Evolutionary conservation across 371 early-diverging fungal species (phyloP).

Genomic region (Mucor lusitanicus): DNA sequence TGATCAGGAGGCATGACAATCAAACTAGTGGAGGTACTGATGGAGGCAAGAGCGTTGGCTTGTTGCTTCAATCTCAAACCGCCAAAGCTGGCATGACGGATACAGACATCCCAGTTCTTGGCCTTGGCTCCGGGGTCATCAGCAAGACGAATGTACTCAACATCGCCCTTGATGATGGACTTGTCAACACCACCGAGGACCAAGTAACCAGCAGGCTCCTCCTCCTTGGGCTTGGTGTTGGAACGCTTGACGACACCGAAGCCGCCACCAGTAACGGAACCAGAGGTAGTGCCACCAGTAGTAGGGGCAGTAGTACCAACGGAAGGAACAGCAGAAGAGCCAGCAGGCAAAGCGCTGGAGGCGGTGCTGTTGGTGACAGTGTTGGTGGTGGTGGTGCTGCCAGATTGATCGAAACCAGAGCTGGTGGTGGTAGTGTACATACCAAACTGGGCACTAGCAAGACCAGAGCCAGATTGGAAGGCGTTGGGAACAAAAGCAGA

Average conservation of each 20-base stretch:
- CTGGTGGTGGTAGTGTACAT: conserved; percentile 33
- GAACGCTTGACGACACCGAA: conserved; percentile 32
- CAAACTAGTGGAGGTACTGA: conserved; percentile 36
- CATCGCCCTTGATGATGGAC: conserved; percentile 35
- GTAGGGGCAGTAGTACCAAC: neutral
- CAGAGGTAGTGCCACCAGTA: neutral
- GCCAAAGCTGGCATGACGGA: conserved; percentile 41
- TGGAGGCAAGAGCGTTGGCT: conserved; percentile 37
- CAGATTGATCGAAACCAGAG: conserved; percentile 30
- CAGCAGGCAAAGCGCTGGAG: neutral
- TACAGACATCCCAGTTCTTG: conserved; percentile 48
- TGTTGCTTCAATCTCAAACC: conserved; percentile 31
- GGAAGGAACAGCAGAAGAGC: conserved; percentile 1
- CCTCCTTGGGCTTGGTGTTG: conserved; percentile 13
- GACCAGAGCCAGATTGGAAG: conserved; percentile 37
- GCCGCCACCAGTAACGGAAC: conserved; percentile 31
- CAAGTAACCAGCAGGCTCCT: conserved; percentile 40
- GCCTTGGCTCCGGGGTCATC: conserved; percentile 21
- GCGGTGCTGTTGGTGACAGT: neutral
- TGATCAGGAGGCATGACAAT: conserved; percentile 45
- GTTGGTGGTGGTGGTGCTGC: neutral
- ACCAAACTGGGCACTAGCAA: conserved; percentile 44
- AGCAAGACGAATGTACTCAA: conserved; percentile 38
- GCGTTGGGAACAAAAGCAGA: conserved; percentile 48
- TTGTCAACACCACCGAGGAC: conserved; percentile 45